Conservation (phyloP, 768 basidiomycete species). For the Porphyrellus cyaneotinctus region DNA sequence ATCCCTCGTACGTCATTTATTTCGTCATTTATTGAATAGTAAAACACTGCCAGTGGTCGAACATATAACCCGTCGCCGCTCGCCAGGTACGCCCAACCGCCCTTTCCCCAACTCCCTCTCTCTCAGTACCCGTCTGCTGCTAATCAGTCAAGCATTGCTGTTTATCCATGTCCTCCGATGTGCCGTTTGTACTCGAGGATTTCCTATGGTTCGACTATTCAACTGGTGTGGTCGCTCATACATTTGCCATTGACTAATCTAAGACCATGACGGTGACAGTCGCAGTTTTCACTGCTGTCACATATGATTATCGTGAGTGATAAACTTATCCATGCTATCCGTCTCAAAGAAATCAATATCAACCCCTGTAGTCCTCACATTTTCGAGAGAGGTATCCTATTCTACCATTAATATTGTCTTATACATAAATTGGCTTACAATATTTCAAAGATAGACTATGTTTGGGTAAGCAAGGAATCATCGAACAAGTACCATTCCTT, state of each 20-base stretch:
- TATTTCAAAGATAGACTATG: constrained; percentile 10
- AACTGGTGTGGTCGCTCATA: neutral
- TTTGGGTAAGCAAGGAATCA: constrained; percentile 9
- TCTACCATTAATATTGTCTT: too few relatives aligned
- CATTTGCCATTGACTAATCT: neutral
- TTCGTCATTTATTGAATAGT: too few relatives aligned
- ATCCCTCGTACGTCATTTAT: too few relatives aligned
- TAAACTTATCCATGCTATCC: neutral
- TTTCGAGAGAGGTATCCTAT: constrained; percentile 2
- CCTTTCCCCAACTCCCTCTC: too few relatives aligned
- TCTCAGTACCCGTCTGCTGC: too few relatives aligned
- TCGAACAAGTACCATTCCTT: neutral
- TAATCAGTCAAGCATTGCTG: neutral
- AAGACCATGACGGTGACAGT: neutral
- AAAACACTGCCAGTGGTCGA: too few relatives aligned
- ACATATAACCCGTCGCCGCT: too few relatives aligned
- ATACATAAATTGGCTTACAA: neutral
- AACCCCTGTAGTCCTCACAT: constrained; percentile 3
- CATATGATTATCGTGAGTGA: constrained; percentile 12
- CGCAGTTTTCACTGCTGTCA: neutral
- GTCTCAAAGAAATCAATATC: neutral
- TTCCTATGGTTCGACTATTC: neutral
- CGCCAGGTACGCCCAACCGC: too few relatives aligned
- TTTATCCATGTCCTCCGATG: neutral
- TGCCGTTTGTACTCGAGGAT: neutral